Evolutionary conservation across 2,329 filamentous ascomycete genomes (phyloP).

Genomic region (Nigrospora oryzae): DNA sequence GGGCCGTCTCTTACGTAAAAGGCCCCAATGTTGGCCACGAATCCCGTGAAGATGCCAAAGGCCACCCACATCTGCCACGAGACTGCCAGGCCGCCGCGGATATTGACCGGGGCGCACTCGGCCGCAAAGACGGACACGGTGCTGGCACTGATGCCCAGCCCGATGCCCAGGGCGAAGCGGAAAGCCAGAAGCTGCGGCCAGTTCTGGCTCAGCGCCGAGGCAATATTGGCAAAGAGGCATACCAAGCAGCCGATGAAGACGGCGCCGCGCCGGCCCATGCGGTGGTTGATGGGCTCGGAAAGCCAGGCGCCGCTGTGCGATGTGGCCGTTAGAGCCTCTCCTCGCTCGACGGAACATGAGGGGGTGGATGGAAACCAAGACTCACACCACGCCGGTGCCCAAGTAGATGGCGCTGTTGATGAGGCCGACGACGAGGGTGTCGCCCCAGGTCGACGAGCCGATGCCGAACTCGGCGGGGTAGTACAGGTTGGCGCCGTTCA

Average conservation of each 20-base stretch:
- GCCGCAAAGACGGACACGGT: slow-evolving; percentile 46
- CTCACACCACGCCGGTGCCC: slow-evolving; percentile 32
- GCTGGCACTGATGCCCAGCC: slow-evolving; percentile 46
- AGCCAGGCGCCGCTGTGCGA: slow-evolving; percentile 45
- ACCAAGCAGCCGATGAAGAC: slow-evolving; percentile 58
- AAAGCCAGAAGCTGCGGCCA: slow-evolving; percentile 51
- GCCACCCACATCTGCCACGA: slow-evolving; percentile 47
- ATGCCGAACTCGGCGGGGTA: slow-evolving; percentile 1
- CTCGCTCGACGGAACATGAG: background rate
- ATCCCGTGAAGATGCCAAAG: slow-evolving; percentile 60
- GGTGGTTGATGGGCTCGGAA: slow-evolving; percentile 52
- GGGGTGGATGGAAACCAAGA: background rate
- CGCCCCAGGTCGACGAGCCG: background rate
- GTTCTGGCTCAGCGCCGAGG: slow-evolving; percentile 47
- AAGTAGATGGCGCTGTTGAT: slow-evolving; percentile 43
- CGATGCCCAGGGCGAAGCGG: slow-evolving; percentile 49
- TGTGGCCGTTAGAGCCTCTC: slow-evolving; percentile 5
- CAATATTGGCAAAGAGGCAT: slow-evolving; percentile 52
- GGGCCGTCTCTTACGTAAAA: slow-evolving; percentile 29
- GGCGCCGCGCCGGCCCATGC: slow-evolving; percentile 50
- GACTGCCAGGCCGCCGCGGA: slow-evolving; percentile 45
- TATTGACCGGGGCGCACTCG: slow-evolving; percentile 41
- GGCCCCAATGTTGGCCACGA: slow-evolving; percentile 56
- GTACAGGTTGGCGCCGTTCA: slow-evolving; percentile 2
- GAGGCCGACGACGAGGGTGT: slow-evolving; percentile 41